Evolutionary conservation across 768 basidiomycete genomes (phyloP).

Genomic region (Calocybe cyanea): DNA sequence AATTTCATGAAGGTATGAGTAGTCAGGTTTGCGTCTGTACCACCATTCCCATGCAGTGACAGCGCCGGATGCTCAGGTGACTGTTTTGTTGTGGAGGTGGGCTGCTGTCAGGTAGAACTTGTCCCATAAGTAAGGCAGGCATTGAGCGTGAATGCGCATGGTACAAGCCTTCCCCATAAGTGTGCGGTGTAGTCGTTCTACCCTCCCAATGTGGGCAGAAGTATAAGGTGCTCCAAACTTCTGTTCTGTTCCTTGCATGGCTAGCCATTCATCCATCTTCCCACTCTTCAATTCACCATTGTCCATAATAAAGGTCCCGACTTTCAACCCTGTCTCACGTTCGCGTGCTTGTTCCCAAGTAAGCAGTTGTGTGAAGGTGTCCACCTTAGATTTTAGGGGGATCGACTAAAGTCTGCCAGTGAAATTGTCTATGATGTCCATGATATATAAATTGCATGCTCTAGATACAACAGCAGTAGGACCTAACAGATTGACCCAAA

Average conservation of each 20-base stretch:
- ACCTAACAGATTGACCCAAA: conserved; percentile 5
- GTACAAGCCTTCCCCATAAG: conserved; percentile 23
- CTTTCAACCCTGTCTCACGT: conserved; percentile 11
- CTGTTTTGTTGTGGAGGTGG: conserved; percentile 5
- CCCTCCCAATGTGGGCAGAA: conserved; percentile 30
- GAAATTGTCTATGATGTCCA: not conserved
- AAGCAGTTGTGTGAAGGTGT: conserved; percentile 19
- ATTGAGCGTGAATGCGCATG: conserved; percentile 19
- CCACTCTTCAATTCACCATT: conserved; percentile 18
- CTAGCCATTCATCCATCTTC: conserved; percentile 13
- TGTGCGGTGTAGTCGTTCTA: conserved; percentile 28
- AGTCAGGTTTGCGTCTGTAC: too few relatives aligned
- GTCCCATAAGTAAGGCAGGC: conserved; percentile 24
- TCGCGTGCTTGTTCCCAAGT: conserved; percentile 26
- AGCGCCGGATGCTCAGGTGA: too few relatives aligned
- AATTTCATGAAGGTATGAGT: conserved; percentile 28
- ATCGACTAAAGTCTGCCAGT: conserved; percentile 24
- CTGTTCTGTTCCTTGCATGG: conserved; percentile 8
- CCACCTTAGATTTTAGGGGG: conserved; percentile 25
- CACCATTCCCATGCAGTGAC: too few relatives aligned
- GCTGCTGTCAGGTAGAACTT: conserved; percentile 22
- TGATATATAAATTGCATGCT: not conserved
- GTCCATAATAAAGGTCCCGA: conserved; percentile 12
- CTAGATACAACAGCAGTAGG: not conserved
- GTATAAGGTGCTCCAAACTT: conserved; percentile 24